phyloP scores from a whole-genome alignment of 2,329 filamentous ascomycete genomes.

The Colletotrichum lentis region DNA sequence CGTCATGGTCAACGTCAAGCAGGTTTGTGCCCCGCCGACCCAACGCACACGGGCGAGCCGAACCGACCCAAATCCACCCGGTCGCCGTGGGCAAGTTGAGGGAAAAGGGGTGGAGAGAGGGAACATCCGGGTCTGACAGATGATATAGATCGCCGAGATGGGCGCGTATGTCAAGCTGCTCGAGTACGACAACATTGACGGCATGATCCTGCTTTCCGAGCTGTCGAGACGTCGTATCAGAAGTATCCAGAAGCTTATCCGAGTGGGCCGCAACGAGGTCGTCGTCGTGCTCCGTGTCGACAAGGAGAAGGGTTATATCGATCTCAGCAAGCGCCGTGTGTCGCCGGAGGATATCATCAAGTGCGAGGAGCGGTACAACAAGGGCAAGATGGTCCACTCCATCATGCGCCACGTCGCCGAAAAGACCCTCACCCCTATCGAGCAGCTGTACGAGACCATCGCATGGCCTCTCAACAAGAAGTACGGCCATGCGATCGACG shows the following conservation, averaged over 20 bases:
- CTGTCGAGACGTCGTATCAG: conserved; percentile 97
- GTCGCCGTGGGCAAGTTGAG: conserved; percentile 1
- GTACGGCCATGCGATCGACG: conserved; percentile 95
- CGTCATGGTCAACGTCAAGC: conserved; percentile 99
- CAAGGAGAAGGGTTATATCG: conserved; percentile 99
- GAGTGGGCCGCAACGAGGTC: conserved; percentile 97
- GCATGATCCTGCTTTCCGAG: conserved; percentile 99
- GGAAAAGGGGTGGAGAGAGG: neutral
- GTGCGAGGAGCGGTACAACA: conserved; percentile 99
- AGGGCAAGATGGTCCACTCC: conserved; percentile 99
- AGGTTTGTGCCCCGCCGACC: conserved; percentile 64
- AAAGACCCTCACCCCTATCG: conserved; percentile 94
- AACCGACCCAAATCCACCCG: conserved; percentile 20
- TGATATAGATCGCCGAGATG: conserved; percentile 92
- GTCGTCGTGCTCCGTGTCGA: conserved; percentile 98
- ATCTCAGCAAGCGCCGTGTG: conserved; percentile 97
- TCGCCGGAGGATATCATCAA: conserved; percentile 97
- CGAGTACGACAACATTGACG: conserved; percentile 99
- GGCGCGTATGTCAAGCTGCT: conserved; percentile 99
- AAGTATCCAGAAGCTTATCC: conserved; percentile 98
- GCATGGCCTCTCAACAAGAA: conserved; percentile 98
- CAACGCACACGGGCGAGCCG: conserved; percentile 31
- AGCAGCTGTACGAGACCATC: conserved; percentile 91
- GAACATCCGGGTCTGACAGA: conserved; percentile 38
- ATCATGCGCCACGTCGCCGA: conserved; percentile 99